A percentile compares a stretch with the other conserved stretches of the same genome.
Conservation (phyloP, 164 flowering plant genomes). For the Nymphaea thermarum region DNA sequence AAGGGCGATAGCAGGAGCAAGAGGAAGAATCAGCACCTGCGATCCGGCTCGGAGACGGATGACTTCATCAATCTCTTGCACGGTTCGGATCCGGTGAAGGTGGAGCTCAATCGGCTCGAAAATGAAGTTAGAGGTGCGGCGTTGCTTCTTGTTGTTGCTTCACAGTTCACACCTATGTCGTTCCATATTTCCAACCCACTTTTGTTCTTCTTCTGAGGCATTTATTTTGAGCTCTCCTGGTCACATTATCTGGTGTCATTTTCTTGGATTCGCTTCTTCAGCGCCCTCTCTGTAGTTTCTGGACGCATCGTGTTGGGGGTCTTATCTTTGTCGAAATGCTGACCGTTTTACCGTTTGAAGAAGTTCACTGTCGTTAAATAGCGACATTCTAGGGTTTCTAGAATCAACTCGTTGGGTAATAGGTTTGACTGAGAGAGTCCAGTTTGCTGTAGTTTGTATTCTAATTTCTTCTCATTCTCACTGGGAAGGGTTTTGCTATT, state of each 20-base stretch:
- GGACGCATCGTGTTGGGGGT: neutral
- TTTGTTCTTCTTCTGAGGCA: neutral
- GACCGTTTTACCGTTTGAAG: neutral
- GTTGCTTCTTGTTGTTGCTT: conserved; percentile 1
- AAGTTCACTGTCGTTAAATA: neutral
- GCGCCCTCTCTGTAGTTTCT: neutral
- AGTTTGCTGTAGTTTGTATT: no score
- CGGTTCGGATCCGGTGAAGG: conserved; percentile 59
- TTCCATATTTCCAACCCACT: neutral
- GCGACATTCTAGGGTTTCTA: neutral
- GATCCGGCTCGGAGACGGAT: conserved; percentile 24
- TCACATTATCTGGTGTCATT: neutral
- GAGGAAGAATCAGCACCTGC: neutral
- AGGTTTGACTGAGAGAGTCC: no score
- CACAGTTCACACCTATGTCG: no score
- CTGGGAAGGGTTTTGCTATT: no score
- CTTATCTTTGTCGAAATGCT: neutral
- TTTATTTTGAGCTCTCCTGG: neutral
- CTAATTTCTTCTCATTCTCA: no score
- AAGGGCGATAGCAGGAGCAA: conserved; percentile 6
- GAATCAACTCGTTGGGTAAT: neutral
- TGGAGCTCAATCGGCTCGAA: conserved; percentile 62
- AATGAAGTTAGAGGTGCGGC: conserved; percentile 48
- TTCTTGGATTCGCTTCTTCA: neutral
- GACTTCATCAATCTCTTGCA: conserved; percentile 43